A percentile compares a stretch with the other conserved stretches of the same genome.
Conservation (phyloP, 75 land plant species). For the Cryptomeria japonica region DNA sequence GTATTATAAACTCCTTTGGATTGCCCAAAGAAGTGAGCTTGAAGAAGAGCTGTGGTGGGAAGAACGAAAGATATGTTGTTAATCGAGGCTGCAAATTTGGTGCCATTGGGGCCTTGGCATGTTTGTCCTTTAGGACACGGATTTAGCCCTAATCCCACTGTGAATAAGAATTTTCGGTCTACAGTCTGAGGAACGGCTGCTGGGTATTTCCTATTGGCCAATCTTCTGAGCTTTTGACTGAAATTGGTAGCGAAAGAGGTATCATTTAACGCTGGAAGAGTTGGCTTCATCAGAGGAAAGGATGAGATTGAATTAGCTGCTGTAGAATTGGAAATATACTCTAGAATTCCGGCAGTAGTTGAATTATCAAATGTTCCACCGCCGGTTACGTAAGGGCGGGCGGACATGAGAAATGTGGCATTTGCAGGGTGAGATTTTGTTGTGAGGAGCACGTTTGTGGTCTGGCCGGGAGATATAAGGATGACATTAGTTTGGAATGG, state of each 20-base stretch:
- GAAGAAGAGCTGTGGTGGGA: too few relatives aligned
- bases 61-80: too few relatives aligned
- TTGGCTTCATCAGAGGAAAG: conserved; percentile 27
- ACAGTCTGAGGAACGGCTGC: conserved; percentile 37
- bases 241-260: conserved; percentile 15
- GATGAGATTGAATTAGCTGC: background rate
- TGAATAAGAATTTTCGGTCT: conserved; percentile 38
- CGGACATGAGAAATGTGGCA: too few relatives aligned
- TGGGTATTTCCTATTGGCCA: conserved; percentile 24
- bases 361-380: too few relatives aligned
- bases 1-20: too few relatives aligned
- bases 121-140: conserved; percentile 20
- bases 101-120: too few relatives aligned
- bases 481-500: conserved; percentile 44
- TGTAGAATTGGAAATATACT: too few relatives aligned
- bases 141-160: conserved; percentile 38
- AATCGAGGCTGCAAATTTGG: too few relatives aligned
- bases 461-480: conserved; percentile 67
- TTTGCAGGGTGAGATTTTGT: background rate
- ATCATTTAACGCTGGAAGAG: conserved; percentile 7
- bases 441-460: conserved; percentile 52
- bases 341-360: too few relatives aligned
- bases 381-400: too few relatives aligned
- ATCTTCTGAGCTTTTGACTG: conserved; percentile 25
- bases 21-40: too few relatives aligned